Percentiles rank a stretch among this genome's conserved stretches.
phyloP scores from a whole-genome alignment of 2,329 filamentous ascomycete species.

The Orbilia oligospora region DNA sequence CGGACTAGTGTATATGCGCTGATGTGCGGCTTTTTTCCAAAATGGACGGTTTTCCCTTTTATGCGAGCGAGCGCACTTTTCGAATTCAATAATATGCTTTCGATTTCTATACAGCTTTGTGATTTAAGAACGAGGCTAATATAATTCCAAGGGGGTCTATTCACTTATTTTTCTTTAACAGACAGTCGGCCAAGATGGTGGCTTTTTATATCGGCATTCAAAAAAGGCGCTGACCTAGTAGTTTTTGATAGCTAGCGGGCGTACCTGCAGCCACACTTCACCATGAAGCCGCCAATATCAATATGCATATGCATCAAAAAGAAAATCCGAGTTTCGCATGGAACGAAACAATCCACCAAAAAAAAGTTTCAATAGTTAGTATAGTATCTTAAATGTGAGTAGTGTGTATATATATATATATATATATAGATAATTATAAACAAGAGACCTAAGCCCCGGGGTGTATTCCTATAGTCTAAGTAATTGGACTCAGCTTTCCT shows the following conservation, averaged over 20 bases:
- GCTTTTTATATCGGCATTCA: not conserved
- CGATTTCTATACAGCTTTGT: not conserved
- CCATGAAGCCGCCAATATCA: slow-evolving; percentile 6
- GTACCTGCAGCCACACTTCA: slow-evolving; percentile 22
- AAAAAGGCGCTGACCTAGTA: not conserved
- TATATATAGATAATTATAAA: slow-evolving; percentile 64
- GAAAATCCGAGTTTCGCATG: slow-evolving; percentile 11
- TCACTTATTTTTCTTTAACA: not conserved
- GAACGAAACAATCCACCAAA: not conserved
- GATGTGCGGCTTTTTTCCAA: not conserved
- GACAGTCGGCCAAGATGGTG: not conserved
- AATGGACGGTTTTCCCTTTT: too few relatives aligned
- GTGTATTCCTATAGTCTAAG: too few relatives aligned
- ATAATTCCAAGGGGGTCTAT: not conserved
- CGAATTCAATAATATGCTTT: too few relatives aligned
- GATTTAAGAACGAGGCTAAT: not conserved
- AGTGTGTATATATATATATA: slow-evolving; percentile 62
- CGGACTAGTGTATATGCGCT: not conserved
- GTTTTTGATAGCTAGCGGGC: not conserved
- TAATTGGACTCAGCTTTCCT: not conserved
- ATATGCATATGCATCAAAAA: slow-evolving; percentile 5
- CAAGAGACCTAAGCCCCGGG: not conserved
- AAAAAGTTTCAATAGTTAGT: not conserved
- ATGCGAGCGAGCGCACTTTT: too few relatives aligned
- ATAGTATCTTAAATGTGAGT: not conserved